These are phyloP conservation scores for Microthyrium microscopicum DNA, from an alignment of 2,329 filamentous ascomycete species.

Conservation along the genomic window DNA sequence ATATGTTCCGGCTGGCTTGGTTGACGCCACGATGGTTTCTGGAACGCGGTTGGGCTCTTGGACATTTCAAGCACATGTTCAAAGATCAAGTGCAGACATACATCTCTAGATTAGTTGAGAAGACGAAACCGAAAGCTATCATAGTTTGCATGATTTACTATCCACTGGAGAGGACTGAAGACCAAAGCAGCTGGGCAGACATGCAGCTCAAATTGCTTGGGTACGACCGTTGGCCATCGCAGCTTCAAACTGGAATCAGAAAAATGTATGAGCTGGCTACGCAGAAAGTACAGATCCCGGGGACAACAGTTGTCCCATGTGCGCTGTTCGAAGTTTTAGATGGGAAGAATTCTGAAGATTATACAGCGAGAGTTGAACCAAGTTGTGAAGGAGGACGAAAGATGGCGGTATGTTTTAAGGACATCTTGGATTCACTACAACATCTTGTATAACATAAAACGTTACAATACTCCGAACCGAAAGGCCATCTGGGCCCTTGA, in stretches of 20 bases:
- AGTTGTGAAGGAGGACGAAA: slow-evolving; percentile 18
- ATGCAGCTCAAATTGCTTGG: slow-evolving; percentile 15
- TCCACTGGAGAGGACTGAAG: slow-evolving; percentile 20
- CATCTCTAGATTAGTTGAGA: slow-evolving; percentile 13
- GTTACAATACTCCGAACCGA: no score
- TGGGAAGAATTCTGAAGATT: slow-evolving; percentile 16
- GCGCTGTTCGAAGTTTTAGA: slow-evolving; percentile 18
- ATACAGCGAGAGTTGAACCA: slow-evolving; percentile 21
- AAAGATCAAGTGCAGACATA: slow-evolving; percentile 15
- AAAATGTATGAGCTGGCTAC: slow-evolving; percentile 18
- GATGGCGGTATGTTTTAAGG: slow-evolving; percentile 16
- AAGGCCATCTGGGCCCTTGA: no score
- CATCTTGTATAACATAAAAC: no score
- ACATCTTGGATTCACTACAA: no score
- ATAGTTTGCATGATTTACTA: slow-evolving; percentile 24
- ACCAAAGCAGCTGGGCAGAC: slow-evolving; percentile 19
- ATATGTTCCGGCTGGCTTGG: slow-evolving; percentile 20
- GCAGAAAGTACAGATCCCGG: slow-evolving; percentile 14
- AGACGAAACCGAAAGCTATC: slow-evolving; percentile 18
- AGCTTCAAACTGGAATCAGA: slow-evolving; percentile 18
- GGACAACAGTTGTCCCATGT: slow-evolving; percentile 17
- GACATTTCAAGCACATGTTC: slow-evolving; percentile 19
- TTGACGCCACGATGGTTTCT: slow-evolving; percentile 13
- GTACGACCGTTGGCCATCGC: slow-evolving; percentile 16
- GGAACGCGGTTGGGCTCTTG: slow-evolving; percentile 13